Evolutionary conservation across 441 rosid genomes (phyloP), one percentile per base, ranked within the genome.

Genomic region (Eruca vesicaria): DNA sequence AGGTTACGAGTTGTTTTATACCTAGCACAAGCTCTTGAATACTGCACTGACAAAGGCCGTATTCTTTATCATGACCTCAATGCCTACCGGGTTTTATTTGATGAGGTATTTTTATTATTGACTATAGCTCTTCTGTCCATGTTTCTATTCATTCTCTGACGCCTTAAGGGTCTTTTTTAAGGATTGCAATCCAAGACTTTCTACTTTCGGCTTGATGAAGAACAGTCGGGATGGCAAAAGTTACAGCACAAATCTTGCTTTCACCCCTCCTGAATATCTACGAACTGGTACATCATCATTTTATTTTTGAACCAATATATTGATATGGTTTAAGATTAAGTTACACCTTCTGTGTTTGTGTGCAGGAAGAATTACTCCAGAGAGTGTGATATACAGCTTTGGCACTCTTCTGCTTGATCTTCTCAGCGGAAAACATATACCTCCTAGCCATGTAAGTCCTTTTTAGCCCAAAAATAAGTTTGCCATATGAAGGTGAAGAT

Each of bases 351-450:
- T 14, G 36, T 10, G 3, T 77, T 55, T 65, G 26, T 29, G 77
- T 72, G 52, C 76, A 93, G 98, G 98, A 57, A 87, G 98, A 70
- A 92, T 93, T 45, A 89, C 89, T 55, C 83, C 97, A 53, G 98
- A 93, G 84, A 93, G 98, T 82, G 97, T 91, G 38, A 88, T 88
- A 72, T 93, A 90, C 79, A 93, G 97, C 86, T 90, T 93, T 59
- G 97, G 98, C 55, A 90, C 98, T 74, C 89, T 93, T 78, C 84
- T 90, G 79, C 87, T 93, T 66, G 97, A 91, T 79, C 94, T 93
- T 68, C 93, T 89, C 41, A 93, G 98, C 69, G 98, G 97, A 71
- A 92, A 92, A 74, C 95, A 92, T 79, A 92, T 92, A 77, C 97
- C 98, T 82, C 98, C 98, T 0, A 88, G 98, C 83, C 98, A 87